Evolutionary conservation across 441 rosid species (phyloP).

Genomic region (Geranium incanum): DNA sequence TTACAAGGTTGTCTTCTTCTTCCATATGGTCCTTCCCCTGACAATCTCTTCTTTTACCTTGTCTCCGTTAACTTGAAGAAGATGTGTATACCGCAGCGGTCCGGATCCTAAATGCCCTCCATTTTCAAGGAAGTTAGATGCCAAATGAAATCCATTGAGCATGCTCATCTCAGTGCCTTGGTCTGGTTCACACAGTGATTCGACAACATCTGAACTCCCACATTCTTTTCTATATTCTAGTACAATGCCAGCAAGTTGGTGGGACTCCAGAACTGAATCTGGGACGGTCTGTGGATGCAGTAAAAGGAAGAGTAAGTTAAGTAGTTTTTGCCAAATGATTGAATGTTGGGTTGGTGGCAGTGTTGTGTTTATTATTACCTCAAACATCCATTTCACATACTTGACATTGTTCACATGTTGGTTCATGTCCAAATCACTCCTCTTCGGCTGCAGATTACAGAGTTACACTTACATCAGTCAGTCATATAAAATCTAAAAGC

Average conservation of each 20-base stretch:
- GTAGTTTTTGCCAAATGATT: background rate
- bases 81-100: slow-evolving; percentile 44
- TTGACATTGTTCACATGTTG: slow-evolving; percentile 72
- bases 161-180: slow-evolving; percentile 15
- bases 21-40: slow-evolving; percentile 57
- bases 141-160: slow-evolving; percentile 33
- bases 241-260: slow-evolving; percentile 40
- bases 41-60: slow-evolving; percentile 42
- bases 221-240: slow-evolving; percentile 57
- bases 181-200: slow-evolving; percentile 52
- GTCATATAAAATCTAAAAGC: too few relatives aligned
- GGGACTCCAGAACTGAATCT: slow-evolving; percentile 40
- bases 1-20: slow-evolving; percentile 24
- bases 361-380: slow-evolving; percentile 29
- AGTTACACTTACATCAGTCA: too few relatives aligned
- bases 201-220: slow-evolving; percentile 45
- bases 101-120: slow-evolving; percentile 2
- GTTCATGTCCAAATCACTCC: slow-evolving; percentile 69
- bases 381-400: slow-evolving; percentile 72
- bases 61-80: slow-evolving; percentile 37
- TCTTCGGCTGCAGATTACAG: slow-evolving; percentile 36
- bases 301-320: too few relatives aligned
- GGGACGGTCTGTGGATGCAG: slow-evolving; percentile 40
- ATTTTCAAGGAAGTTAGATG: slow-evolving; percentile 39
- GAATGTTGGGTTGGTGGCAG: too few relatives aligned